Percentiles rank a stretch among this genome's conserved stretches.
phyloP scores from a whole-genome alignment of 1,284 basidiomycete species.

The Ustilago sp. region DNA sequence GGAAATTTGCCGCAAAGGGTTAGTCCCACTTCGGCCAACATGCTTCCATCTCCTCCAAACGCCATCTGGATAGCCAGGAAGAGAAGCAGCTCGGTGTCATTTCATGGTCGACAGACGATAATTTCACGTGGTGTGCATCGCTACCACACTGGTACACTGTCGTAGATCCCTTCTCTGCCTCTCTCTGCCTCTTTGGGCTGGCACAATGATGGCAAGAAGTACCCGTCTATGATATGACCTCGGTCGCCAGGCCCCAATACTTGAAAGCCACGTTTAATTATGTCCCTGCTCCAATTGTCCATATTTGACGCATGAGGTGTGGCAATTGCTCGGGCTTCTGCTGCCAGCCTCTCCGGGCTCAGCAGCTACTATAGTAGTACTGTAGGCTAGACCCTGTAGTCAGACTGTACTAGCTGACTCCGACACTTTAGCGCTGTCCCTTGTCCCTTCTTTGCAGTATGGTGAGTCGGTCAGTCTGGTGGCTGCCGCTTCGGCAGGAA shows the following conservation, averaged over 20 bases:
- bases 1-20: not conserved
- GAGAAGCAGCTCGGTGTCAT: slow-evolving; percentile 14
- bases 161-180: not conserved
- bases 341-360: slow-evolving; percentile 10
- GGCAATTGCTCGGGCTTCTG: slow-evolving; percentile 8
- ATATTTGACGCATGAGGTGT: not conserved
- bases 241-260: not conserved
- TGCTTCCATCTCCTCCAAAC: not conserved
- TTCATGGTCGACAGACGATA: slow-evolving; percentile 5
- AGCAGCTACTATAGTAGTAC: not conserved
- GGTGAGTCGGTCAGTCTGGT: not conserved
- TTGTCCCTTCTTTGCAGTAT: not conserved
- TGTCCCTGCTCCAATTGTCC: not conserved
- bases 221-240: not conserved
- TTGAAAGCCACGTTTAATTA: not conserved
- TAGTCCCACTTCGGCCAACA: slow-evolving; percentile 1
- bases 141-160: slow-evolving; percentile 8
- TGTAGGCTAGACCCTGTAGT: slow-evolving; percentile 11
- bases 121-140: slow-evolving; percentile 15
- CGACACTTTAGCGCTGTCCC: not conserved
- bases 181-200: not conserved
- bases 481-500: not conserved
- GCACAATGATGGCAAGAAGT: not conserved
- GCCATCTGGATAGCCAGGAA: not conserved
- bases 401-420: not conserved